Evolutionary conservation across 1,139 yeast genomes (phyloP), one percentile per base, ranked within the genome.

Genomic region (Taphrina pruni): DNA sequence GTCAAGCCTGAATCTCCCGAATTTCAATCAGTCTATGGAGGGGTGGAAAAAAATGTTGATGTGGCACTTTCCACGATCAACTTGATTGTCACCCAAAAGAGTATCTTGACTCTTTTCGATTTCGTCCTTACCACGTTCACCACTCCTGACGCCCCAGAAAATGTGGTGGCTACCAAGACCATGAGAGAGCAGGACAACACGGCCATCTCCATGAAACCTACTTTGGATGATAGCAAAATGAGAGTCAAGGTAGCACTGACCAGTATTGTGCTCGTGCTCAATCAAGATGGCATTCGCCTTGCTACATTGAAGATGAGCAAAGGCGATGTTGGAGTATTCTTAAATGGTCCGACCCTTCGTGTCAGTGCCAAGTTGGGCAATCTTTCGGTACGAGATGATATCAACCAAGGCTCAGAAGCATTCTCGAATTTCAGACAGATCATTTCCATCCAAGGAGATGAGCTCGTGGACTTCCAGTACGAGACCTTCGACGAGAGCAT

Each of bases 81-180:
- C 72, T 83, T 90, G 65, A 88, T 90, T 1, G 80, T 93, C 11
- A 86, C 96, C 0, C 86, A 97, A 65, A 88, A 86, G 74, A 89
- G 97, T 0, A 80, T 90, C 36, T 82, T 94, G 73, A 88, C 96
- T 2, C 80, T 94, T 17, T 79, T 94, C 73, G 95, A 92, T 77
- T 95, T 88, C 76, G 81, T 89, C 2, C 82, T 93, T 75, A 90
- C 93, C 61, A 94, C 98, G 0, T 94, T 94, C 76, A 89, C 97
- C 0, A 82, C 86, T 72, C 67, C 66, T 8, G 56, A 65, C 12
- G 36, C 46, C 20, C 43, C 70, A 6, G 56, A 65, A 11, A 52
- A 39, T 7, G 56, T 38, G 7, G 65, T 32, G 3, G 58, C 36
- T 6, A 35, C 17, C 7, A 66, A 90, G 0, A 91, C 87, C 78